Evolutionary conservation across 2,329 filamentous ascomycete genomes (phyloP).

Genomic region (Sclerotinia subarctica): DNA sequence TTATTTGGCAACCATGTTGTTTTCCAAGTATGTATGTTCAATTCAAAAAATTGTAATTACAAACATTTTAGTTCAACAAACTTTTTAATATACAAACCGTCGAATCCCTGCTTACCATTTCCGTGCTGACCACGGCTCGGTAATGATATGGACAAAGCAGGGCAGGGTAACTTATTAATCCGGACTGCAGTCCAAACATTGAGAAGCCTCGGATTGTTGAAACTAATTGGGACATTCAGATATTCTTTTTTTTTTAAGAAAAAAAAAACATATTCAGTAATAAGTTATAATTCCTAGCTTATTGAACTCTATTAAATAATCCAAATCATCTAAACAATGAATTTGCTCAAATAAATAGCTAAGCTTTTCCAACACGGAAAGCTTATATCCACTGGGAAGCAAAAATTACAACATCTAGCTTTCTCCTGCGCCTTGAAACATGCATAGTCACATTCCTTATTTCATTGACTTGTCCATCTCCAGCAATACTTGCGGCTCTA

Average conservation of each 20-base stretch:
- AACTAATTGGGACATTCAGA: too few species aligned
- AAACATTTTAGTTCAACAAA: conserved; percentile 11
- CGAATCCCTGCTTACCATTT: conserved; percentile 11
- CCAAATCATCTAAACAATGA: too few species aligned
- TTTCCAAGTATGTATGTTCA: neutral
- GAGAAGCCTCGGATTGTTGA: too few species aligned
- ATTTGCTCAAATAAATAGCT: too few species aligned
- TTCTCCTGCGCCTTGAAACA: conserved; percentile 1
- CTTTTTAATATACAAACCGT: conserved; percentile 15
- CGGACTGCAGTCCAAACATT: too few species aligned
- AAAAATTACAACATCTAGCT: neutral
- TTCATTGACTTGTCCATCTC: neutral
- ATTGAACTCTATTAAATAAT: too few species aligned
- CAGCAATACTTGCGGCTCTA: conserved; percentile 5
- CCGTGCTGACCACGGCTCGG: conserved; percentile 16
- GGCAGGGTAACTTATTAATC: too few species aligned
- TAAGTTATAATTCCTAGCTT: too few species aligned
- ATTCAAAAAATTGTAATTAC: conserved; percentile 11
- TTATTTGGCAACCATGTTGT: neutral
- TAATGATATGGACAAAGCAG: neutral
- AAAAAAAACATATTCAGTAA: too few species aligned
- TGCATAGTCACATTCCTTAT: neutral
- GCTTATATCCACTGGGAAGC: neutral
- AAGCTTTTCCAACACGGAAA: too few species aligned
- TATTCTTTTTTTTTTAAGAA: too few species aligned